These are phyloP conservation scores for Monilinia polystroma DNA, from an alignment of 2,329 filamentous ascomycete species.

Conservation along the genomic window DNA sequence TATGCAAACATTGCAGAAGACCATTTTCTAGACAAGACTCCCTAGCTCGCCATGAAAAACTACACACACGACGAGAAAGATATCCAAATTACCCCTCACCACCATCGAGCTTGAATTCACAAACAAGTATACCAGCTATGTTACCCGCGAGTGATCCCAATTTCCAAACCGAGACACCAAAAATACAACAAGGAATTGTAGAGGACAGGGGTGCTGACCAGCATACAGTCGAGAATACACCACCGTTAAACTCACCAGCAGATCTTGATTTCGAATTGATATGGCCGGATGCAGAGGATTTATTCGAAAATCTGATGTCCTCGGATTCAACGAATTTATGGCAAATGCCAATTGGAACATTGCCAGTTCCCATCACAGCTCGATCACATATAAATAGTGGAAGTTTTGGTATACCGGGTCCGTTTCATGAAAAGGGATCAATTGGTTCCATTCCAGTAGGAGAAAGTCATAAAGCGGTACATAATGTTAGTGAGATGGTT, in stretches of 20 bases:
- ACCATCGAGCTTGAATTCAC: slow-evolving; percentile 23
- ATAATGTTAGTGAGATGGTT: slow-evolving; percentile 47
- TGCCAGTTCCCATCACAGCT: slow-evolving; percentile 45
- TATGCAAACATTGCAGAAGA: slow-evolving; percentile 44
- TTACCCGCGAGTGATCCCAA: slow-evolving; percentile 19
- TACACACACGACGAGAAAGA: slow-evolving; percentile 41
- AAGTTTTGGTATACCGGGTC: slow-evolving; percentile 41
- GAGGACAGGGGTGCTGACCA: too few species aligned
- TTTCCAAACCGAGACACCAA: too few species aligned
- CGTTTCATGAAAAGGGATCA: slow-evolving; percentile 43
- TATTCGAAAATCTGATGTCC: slow-evolving; percentile 48
- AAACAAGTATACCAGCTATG: slow-evolving; percentile 17
- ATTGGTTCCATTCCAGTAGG: slow-evolving; percentile 44
- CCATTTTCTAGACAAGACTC: slow-evolving; percentile 47
- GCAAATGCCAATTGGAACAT: slow-evolving; percentile 46
- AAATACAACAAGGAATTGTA: too few species aligned
- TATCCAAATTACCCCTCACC: slow-evolving; percentile 33
- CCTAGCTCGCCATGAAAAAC: slow-evolving; percentile 46
- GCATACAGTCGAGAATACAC: too few species aligned
- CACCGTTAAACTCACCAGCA: slow-evolving; percentile 13
- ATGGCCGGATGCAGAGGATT: slow-evolving; percentile 47
- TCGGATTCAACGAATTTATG: slow-evolving; percentile 43
- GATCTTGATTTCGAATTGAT: slow-evolving; percentile 43
- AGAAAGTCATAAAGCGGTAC: slow-evolving; percentile 46
- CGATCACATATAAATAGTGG: slow-evolving; percentile 32